Percentiles rank a stretch among this genome's conserved stretches.
phyloP scores from a whole-genome alignment of 495 filamentous ascomycete genomes.

The Penicillium tannophilum region DNA sequence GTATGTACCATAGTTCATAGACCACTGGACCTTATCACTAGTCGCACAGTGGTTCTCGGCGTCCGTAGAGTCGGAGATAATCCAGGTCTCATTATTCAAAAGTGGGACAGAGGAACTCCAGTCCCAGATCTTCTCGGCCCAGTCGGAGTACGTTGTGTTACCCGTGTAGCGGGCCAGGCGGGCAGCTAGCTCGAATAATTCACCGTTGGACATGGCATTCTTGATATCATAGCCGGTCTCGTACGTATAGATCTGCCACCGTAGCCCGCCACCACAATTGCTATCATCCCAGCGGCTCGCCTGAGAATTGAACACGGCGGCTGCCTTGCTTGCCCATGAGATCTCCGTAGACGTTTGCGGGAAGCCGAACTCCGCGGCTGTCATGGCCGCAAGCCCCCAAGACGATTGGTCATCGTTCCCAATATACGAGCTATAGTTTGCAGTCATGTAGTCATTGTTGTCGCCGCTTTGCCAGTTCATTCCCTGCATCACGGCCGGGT shows the following conservation, averaged over 20 bases:
- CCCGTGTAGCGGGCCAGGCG: slow-evolving; percentile 71
- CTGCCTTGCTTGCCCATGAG: slow-evolving; percentile 68
- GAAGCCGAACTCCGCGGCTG: slow-evolving; percentile 65
- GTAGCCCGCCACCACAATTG: slow-evolving; percentile 49
- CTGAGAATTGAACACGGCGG: slow-evolving; percentile 72
- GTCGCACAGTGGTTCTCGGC: slow-evolving; percentile 53
- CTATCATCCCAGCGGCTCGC: slow-evolving; percentile 53
- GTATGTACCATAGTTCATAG: slow-evolving; percentile 69
- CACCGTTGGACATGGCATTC: slow-evolving; percentile 67
- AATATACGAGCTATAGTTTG: slow-evolving; percentile 53
- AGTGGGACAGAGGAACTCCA: slow-evolving; percentile 61
- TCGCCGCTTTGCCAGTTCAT: slow-evolving; percentile 62
- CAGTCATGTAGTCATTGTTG: slow-evolving; percentile 60
- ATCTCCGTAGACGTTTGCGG: slow-evolving; percentile 57
- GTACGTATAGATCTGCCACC: slow-evolving; percentile 51
- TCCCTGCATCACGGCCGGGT: slow-evolving; percentile 53
- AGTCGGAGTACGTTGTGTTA: slow-evolving; percentile 68
- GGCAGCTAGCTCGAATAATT: slow-evolving; percentile 70
- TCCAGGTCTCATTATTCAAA: slow-evolving; percentile 55
- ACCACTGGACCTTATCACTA: slow-evolving; percentile 62
- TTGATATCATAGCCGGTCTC: slow-evolving; percentile 57
- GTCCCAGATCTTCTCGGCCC: slow-evolving; percentile 70
- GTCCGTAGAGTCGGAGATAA: slow-evolving; percentile 61
- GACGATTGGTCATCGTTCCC: slow-evolving; percentile 72
- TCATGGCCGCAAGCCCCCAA: slow-evolving; percentile 71